phyloP scores from a whole-genome alignment of 2,329 filamentous ascomycete genomes.

The Penicillium aurantiogriseum region DNA sequence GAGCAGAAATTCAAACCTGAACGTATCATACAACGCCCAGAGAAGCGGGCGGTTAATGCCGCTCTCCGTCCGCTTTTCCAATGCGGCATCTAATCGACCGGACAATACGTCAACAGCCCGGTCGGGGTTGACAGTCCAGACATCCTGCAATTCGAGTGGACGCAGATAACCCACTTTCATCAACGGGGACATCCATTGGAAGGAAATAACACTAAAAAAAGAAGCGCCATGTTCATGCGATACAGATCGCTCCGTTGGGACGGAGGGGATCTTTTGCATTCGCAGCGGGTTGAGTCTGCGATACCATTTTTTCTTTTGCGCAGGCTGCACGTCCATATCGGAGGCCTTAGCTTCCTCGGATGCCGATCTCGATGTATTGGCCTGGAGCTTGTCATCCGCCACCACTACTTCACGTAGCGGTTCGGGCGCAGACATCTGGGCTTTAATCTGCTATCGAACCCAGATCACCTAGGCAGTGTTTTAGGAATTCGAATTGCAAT shows the following conservation, averaged over 20 bases:
- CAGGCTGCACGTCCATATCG: neutral
- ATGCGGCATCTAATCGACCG: constrained; percentile 63
- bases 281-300: constrained; percentile 45
- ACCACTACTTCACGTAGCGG: constrained; percentile 17
- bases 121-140: constrained; percentile 84
- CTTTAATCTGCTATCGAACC: neutral
- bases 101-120: constrained; percentile 71
- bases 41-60: constrained; percentile 72
- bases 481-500: neutral
- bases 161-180: constrained; percentile 87
- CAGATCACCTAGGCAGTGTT: neutral
- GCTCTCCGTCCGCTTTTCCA: constrained; percentile 64
- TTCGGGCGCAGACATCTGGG: constrained; percentile 16
- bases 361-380: constrained; percentile 11
- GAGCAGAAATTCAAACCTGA: constrained; percentile 78
- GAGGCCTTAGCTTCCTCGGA: constrained; percentile 18
- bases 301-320: constrained; percentile 36
- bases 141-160: constrained; percentile 75
- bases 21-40: constrained; percentile 82
- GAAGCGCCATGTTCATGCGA: constrained; percentile 71
- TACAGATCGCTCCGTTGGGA: constrained; percentile 53
- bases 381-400: constrained; percentile 20
- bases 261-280: constrained; percentile 52
- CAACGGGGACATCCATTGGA: constrained; percentile 85
- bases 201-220: constrained; percentile 73